Conservation (phyloP, 2,329 filamentous ascomycete species). For the Sporothrix schenckii region DNA sequence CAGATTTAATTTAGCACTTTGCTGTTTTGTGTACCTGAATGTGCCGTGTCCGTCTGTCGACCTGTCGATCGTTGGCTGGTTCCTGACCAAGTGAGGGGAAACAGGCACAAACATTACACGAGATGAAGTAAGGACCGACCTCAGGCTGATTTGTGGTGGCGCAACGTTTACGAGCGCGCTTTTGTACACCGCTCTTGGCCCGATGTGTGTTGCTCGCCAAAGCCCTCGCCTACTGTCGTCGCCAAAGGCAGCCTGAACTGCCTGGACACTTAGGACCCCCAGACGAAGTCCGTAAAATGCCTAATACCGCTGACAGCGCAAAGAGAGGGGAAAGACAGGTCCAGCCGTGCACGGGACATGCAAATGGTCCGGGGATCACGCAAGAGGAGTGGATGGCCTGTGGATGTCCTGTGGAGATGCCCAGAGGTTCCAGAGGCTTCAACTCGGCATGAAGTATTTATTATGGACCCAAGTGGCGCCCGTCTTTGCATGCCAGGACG, state of each 20-base stretch:
- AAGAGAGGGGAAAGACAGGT: constrained; percentile 13
- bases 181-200: not conserved
- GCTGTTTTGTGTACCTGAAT: not conserved
- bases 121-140: not conserved
- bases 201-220: not conserved
- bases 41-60: not conserved
- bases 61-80: not conserved
- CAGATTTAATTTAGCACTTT: too few species aligned
- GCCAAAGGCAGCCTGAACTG: not conserved
- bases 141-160: constrained; percentile 7
- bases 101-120: not conserved
- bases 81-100: not conserved
- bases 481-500: too few species aligned
- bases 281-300: not conserved
- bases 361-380: not conserved
- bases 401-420: not conserved
- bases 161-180: not conserved
- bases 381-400: not conserved
- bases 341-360: not conserved
- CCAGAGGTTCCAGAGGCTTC: not conserved
- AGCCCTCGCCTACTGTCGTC: not conserved
- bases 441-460: not conserved
- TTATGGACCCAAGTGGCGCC: constrained; percentile 5
- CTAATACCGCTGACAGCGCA: not conserved
- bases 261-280: not conserved